Evolutionary conservation across 2,329 filamentous ascomycete genomes (phyloP), one percentile per base, ranked within the genome.

Genomic region (Xylariales sp.): DNA sequence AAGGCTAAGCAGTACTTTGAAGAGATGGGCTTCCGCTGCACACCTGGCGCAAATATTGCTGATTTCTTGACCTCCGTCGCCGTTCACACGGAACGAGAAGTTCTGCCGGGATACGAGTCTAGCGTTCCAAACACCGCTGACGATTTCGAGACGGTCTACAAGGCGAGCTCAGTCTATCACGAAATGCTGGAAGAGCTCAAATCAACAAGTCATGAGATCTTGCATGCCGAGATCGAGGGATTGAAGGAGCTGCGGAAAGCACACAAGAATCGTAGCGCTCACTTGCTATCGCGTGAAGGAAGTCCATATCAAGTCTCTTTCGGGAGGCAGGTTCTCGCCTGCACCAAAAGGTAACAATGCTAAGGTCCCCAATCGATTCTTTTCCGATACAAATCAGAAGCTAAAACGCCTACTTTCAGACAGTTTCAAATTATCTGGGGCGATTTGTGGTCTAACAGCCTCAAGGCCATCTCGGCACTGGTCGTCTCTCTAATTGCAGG

Each of bases 21-120:
- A 41, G 67, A 78, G 34, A 66, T 86, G 13, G 83, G 82, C 8
- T 85, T 82, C 55, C 51, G 76, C 33, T 78, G 57, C 24, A 55
- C 56, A n/a, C 46, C 52, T 0, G 54, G 63, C 13, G 56, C 77
- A 42, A 85, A 80, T 5, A 78, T 79, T 2, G 78, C 81, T 5
- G 83, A 86, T 52, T 86, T 85, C 59, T 59, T 86, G 25, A 85
- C 82, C 3, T 78, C 78, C 0, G 67, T 85, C 6, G 84, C 81
- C 1, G 81, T 85, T 44, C 70, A 73, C 4, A 73, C 73, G 2
- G 81, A 83, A 49, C 69, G 81, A 17, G 65, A 70, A 20, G 77
- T 82, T 53, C 67, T 73, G n/a, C 61, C 69, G 6, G 76, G 76
- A 5, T 70, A 67, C 37, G 76, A 83, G 51, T 65, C 63, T 3